Base-by-base conservation (phyloP, 1,284 basidiomycete genomes). In the Rhodotorula sp. region DNA sequence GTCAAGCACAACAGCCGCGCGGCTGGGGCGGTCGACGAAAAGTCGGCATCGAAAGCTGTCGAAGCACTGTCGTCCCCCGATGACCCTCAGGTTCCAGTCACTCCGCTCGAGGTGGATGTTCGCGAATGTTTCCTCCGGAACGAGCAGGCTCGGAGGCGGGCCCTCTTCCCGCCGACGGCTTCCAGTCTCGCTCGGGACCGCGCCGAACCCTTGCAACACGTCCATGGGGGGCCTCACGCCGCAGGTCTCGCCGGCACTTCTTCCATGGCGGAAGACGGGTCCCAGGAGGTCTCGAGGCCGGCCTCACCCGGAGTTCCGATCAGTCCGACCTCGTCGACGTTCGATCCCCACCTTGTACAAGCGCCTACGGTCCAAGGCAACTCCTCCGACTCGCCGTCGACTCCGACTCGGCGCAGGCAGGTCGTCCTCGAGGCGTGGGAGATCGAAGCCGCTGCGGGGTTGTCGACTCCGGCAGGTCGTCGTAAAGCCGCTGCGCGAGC, bases 391-490 rank as follows among this genome's bases (percentile, higher is more conserved):
- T 4, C 62, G n/a, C 44, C 51, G 6, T 24, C 30, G 20, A 64
- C 63, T 6, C 55, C 65, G 3, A 10, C 49, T 26, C 62, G 62
- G 14, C 51, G 64, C 22, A 29, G 53, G 6, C 60, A 59, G 17
- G 70, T 72, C 33, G 49, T 66, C 5, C 54, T 69, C 22, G 70
- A 72, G 30, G 57, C 37, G 4, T 72, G 70, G 70, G 70, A 72
- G 26, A 24, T 69, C 48, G 70, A 72, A 14, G 70, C 70, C 8
- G 70, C 67, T 1, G 57, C 64, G 24, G 70, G 70, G 15, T 26
- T 72, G 24, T 18, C 55, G 17, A 72, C 70, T 2, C 67, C 67
- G 5, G 70, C 64, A 1, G 67, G 67, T 18, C 45, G 65, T n/a
- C 18, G 70, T 6, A 59, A 61, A 24, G 70, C 70, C 3, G 67